Conservation (phyloP, 768 basidiomycete species). For the Polyporus arcularius region DNA sequence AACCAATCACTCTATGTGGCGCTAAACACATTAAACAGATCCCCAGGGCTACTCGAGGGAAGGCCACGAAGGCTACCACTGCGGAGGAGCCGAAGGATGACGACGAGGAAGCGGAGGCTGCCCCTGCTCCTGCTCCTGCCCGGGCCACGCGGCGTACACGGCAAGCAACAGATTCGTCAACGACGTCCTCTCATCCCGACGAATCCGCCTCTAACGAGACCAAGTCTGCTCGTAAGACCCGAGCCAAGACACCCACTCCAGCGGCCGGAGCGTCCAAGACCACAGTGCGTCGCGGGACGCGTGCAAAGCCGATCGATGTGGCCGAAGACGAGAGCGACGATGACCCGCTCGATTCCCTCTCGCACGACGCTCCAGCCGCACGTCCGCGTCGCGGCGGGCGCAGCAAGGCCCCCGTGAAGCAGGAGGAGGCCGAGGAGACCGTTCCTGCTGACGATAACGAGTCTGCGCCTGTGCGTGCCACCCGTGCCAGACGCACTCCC, state of each 20-base stretch:
- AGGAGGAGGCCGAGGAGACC: constrained; percentile 13
- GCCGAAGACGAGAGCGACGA: constrained; percentile 14
- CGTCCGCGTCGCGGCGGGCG: constrained; percentile 23
- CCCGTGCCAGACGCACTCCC: constrained; percentile 14
- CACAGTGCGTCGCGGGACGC: constrained; percentile 6
- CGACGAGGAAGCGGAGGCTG: constrained; percentile 13
- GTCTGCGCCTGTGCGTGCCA: constrained; percentile 1
- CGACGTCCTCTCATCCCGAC: constrained; percentile 17
- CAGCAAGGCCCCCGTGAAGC: constrained; percentile 23
- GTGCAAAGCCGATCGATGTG: constrained; percentile 10
- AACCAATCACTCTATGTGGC: background rate
- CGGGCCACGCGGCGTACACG: constrained; percentile 29
- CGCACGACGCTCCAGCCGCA: constrained; percentile 3
- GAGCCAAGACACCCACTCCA: constrained; percentile 19
- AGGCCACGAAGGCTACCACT: background rate
- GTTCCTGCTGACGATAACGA: constrained; percentile 7
- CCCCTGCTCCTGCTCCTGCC: constrained; percentile 3
- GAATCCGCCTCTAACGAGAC: constrained; percentile 5
- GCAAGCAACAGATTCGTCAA: constrained; percentile 12
- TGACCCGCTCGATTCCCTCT: constrained; percentile 24
- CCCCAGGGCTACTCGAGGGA: constrained; percentile 4
- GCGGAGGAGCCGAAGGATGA: constrained; percentile 5
- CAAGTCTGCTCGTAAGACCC: constrained; percentile 20
- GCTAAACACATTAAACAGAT: background rate
- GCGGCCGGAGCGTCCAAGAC: background rate